Base-by-base conservation (phyloP, 2,329 filamentous ascomycete species). In the Neopestalotiopsis sp. region DNA sequence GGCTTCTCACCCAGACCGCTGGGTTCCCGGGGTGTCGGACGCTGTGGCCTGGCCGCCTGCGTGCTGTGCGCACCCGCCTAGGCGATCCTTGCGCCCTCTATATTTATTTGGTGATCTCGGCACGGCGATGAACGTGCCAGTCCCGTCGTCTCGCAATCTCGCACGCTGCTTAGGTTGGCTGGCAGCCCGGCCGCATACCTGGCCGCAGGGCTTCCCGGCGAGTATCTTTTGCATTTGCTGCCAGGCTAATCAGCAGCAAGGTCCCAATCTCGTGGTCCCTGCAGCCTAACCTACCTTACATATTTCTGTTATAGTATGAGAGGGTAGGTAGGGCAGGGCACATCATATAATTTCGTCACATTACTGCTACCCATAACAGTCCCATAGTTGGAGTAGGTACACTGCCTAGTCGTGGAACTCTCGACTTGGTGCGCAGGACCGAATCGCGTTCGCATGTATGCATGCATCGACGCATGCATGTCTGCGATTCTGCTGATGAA, bases 1-100 rank as follows among this genome's bases (percentile, higher is more conserved):
- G 70, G 72, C 74, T 75, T 72, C 73, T 73, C 76, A 75, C 70
- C 76, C 76, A 76, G 70, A 72, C 73, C 72, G 73, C 75, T 75
- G 76, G 76, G 75, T 76, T 75, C 53, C 71, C 68, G 68, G 69
- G 69, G 67, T 74, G 67, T 71, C 73, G 70, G 72, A 32, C 56
- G n/a, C 61, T 53, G 53, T 59, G 76, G 74, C 76, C 76, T 74
- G 45, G 45, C 45, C 17, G 45, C 45, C 45, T 53, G 45, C 45
- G 45, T 53, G 45, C 45, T 53, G 45, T 53, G 45, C 45, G 45
- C 45, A 53, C 45, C 45, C 45, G 45, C n/a, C 45, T 20, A 53
- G 45, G 45, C 20, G 45, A 53, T 53, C 45, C 45, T 53, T 53
- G 45, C 45, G 45, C 45, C 17, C 45, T n/a, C 45, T 53, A 53